Evolutionary conservation across 192 early-diverging fungal species (phyloP), one percentile per base, ranked within the genome.

Genomic region (Mortierella antarctica): DNA sequence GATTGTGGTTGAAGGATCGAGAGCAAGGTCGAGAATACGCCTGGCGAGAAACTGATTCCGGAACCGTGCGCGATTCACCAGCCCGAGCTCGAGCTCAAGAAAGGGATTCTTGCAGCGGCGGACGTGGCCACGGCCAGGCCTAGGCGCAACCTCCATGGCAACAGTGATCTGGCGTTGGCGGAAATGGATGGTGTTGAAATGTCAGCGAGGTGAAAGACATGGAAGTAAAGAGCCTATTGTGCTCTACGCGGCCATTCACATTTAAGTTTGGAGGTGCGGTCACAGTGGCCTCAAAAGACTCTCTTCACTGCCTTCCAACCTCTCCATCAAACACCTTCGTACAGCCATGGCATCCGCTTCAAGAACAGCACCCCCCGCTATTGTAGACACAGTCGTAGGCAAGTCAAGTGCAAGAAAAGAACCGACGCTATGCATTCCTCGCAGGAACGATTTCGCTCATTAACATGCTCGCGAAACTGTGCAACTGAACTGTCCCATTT

Each of bases 361-460:
- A n/a, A 61, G 15, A 40, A 49, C 68, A 47, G 53, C 77, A 58
- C 77, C 77, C 21, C 77, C 77, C 6, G 64, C 77, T 60, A 80
- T 80, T 42, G 44, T 45, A 2, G 77, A 80, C 54, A 52, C 77
- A 12, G 60, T 72, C 23, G 60, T 48, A 80, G 77, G 77, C 67
- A 80, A 15, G 68, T 71, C 48, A 41, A 7, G 20, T 7, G 45
- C 13, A 46, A n/a, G 41, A 11, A 53, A 12, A 5, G 20, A 13
- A 41, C 9, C 51, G 18, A 31, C 47, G 6, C 17, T 64, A 9
- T 45, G 5, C 39, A n/a, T 48, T 23, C 6, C 49, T 46, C 8
- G 3, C 20, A 44, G 9, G 17, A 7, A 23, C 11, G 11, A 56
- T 11, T 49, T 11, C 47, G 58, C 17, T 9, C 40, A 58, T 6